A percentile compares a stretch with the other conserved stretches of the same genome.
phyloP scores from a whole-genome alignment of 1,139 yeast genomes.

The Lodderomyces margitis region DNA sequence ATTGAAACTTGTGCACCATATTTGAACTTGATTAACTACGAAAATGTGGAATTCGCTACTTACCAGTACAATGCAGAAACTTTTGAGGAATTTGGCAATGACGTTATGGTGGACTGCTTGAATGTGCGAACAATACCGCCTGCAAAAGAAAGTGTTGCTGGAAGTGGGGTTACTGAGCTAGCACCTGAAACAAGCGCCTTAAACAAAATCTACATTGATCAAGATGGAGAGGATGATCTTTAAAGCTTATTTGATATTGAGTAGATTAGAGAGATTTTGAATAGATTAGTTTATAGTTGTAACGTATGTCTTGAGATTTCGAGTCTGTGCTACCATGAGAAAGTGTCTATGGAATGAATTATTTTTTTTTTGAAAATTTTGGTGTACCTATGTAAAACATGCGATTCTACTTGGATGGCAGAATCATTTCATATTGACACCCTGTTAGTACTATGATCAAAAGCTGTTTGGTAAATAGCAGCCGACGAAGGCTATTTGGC shows the following conservation, averaged over 20 bases:
- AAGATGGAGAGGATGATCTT: slow-evolving; percentile 6
- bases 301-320: too few relatives aligned
- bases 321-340: not conserved
- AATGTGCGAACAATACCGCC: slow-evolving; percentile 15
- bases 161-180: not conserved
- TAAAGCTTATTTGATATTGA: not conserved
- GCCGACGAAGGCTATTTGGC: slow-evolving; percentile 1
- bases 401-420: not conserved
- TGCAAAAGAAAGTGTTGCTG: slow-evolving; percentile 2
- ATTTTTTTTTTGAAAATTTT: not conserved
- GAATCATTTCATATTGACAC: not conserved
- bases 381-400: not conserved
- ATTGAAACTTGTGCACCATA: slow-evolving; percentile 64
- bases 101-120: slow-evolving; percentile 5
- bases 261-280: not conserved
- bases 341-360: not conserved
- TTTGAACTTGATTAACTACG: slow-evolving; percentile 46
- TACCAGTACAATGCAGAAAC: slow-evolving; percentile 19
- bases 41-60: slow-evolving; percentile 32
- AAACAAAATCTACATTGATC: slow-evolving; percentile 11
- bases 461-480: not conserved
- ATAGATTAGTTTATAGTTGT: too few relatives aligned
- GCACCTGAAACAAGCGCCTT: not conserved
- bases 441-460: not conserved
- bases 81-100: slow-evolving; percentile 18